phyloP scores from a whole-genome alignment of 108 stramenopile species.

The Stephanodiscus minutulus region DNA sequence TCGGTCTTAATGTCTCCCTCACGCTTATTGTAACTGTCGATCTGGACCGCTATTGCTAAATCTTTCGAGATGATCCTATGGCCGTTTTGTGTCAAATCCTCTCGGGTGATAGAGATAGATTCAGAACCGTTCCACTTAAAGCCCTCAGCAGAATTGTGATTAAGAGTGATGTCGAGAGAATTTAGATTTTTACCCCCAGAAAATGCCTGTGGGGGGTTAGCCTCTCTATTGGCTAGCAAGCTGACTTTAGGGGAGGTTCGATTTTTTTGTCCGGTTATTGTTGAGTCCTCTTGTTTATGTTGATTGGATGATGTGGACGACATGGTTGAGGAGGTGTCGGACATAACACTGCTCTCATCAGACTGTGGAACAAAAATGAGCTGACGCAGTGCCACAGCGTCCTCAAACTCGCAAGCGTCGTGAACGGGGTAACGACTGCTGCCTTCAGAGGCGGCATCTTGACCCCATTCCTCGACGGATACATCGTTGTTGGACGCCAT shows the following conservation, averaged over 20 bases:
- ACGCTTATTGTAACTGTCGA: slow-evolving; percentile 16
- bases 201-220: background rate
- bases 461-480: slow-evolving; percentile 67
- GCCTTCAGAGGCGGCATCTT: slow-evolving; percentile 41
- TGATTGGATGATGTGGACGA: slow-evolving; percentile 19
- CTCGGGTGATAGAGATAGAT: slow-evolving; percentile 5
- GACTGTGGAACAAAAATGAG: slow-evolving; percentile 50
- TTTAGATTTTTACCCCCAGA: background rate
- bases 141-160: background rate
- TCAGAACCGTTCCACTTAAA: background rate
- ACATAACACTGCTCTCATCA: slow-evolving; percentile 40
- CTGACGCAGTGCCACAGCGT: slow-evolving; percentile 60
- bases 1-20: slow-evolving; percentile 5
- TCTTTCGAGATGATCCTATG: background rate
- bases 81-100: slow-evolving; percentile 26
- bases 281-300: slow-evolving; percentile 8
- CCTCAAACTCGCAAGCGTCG: slow-evolving; percentile 85
- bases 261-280: background rate
- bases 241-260: slow-evolving; percentile 13
- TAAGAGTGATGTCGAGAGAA: background rate
- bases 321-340: slow-evolving; percentile 12
- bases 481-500: slow-evolving; percentile 24
- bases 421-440: slow-evolving; percentile 81
- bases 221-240: slow-evolving; percentile 12
- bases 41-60: background rate